These are phyloP conservation scores for Penicillium sp. DNA, from an alignment of 2,329 filamentous ascomycete genomes.

Conservation along the genomic window DNA sequence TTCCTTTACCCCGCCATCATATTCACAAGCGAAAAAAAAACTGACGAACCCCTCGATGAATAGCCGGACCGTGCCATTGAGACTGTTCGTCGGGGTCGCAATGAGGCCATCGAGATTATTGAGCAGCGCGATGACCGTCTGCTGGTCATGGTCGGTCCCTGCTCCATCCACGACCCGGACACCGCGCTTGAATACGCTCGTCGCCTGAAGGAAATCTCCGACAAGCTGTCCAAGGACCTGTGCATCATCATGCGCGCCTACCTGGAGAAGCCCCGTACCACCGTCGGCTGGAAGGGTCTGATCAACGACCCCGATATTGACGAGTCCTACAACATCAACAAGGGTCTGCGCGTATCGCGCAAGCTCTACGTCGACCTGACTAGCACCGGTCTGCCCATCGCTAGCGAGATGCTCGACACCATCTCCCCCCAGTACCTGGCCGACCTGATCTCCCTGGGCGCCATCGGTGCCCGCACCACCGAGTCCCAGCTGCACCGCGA, in stretches of 20 bases:
- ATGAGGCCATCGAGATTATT: constrained; percentile 66
- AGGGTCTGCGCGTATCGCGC: constrained; percentile 85
- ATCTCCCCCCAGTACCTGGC: constrained; percentile 97
- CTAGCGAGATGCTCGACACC: constrained; percentile 96
- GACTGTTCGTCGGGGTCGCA: constrained; percentile 42
- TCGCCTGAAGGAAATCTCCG: constrained; percentile 68
- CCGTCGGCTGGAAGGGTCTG: constrained; percentile 97
- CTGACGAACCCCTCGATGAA: constrained; percentile 7
- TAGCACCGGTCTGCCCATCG: constrained; percentile 81
- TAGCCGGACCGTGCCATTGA: constrained; percentile 39
- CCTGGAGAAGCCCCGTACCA: constrained; percentile 97
- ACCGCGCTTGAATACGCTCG: constrained; percentile 83
- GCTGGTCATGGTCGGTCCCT: constrained; percentile 89
- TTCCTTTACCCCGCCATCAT: constrained; percentile 61
- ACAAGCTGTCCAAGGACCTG: constrained; percentile 75
- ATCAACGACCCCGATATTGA: constrained; percentile 99
- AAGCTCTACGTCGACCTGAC: constrained; percentile 93
- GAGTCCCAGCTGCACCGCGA: constrained; percentile 96
- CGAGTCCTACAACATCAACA: constrained; percentile 97
- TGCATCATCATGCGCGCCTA: constrained; percentile 97
- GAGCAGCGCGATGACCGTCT: constrained; percentile 74
- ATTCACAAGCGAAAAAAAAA: constrained; percentile 14
- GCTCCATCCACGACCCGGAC: constrained; percentile 91
- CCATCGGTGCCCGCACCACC: constrained; percentile 91
- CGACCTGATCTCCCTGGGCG: constrained; percentile 90